phyloP scores from a whole-genome alignment of 1,284 basidiomycete genomes.

The Leccinum angustisporum region DNA sequence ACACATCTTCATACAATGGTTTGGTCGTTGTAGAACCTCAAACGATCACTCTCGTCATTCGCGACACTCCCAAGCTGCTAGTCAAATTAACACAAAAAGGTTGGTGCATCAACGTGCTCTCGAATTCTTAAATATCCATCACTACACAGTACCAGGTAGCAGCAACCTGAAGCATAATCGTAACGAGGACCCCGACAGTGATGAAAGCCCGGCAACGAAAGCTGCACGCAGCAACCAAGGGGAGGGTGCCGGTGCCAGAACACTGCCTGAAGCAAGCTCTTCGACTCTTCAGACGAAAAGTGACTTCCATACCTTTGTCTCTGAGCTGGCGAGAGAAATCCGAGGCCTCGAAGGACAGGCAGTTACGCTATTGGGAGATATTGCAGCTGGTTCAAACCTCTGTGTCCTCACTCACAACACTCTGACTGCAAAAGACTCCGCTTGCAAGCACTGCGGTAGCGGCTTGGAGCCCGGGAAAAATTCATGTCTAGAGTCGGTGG shows the following conservation, averaged over 20 bases:
- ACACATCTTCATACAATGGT: neutral
- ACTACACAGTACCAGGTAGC: neutral
- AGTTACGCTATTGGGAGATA: neutral
- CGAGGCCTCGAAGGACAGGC: neutral
- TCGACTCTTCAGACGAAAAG: neutral
- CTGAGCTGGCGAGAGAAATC: too few species aligned
- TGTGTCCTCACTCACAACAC: too few species aligned
- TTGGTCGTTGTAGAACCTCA: neutral
- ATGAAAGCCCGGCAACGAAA: neutral
- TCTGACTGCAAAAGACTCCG: too few species aligned
- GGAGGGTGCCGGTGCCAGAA: neutral
- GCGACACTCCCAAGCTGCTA: neutral
- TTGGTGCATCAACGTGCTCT: neutral
- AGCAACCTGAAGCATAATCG: neutral
- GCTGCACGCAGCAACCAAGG: neutral
- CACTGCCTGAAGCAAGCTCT: neutral
- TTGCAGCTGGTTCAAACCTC: too few species aligned
- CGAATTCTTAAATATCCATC: neutral
- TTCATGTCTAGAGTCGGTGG: too few species aligned
- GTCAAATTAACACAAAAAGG: neutral
- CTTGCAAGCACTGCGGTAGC: too few species aligned
- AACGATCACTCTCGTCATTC: neutral
- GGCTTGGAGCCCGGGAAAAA: too few species aligned
- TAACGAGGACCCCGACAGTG: neutral
- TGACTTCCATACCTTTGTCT: too few species aligned